Evolutionary conservation across 495 filamentous ascomycete species (phyloP), one percentile per base, ranked within the genome.

Genomic region (Pyrenopolyporus hunteri): DNA sequence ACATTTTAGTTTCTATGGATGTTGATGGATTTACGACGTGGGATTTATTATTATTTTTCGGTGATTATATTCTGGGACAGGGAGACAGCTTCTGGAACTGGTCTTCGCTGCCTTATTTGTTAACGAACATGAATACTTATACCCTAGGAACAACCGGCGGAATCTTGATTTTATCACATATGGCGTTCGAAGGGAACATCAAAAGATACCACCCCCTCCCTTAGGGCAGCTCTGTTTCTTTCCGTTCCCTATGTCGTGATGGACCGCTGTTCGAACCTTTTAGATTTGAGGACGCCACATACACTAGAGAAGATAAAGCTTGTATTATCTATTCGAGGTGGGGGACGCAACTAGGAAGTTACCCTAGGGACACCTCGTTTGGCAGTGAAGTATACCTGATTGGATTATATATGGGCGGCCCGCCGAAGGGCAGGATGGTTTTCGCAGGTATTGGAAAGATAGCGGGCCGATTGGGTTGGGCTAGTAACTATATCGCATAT

Each of bases 1-100:
- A 70, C 70, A 29, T 83, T 78, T 64, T 83, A 73, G 75, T 28
- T 37, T 45, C 31, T 42, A 51, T 35, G 25, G 50, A 19, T 25
- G 16, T 40, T 36, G 32, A 40, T 26, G 13, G 19, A 54, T 36
- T 54, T 53, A 47, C 29, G 29, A 32, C 37, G 40, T 57, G 37
- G 48, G 29, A 20, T 39, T 55, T 55, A 37, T 62, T 54, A 40
- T 48, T 26, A 46, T 58, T 49, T 48, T 63, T 62, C 58, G 31
- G 54, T 17, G 28, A 44, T 46, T 55, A 54, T 54, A 53, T 44
- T 54, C 26, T 57, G 28, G 48, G 63, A 26, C 17, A 20, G 48
- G 63, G 36, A 43, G 47, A 57, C 29, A 25, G 17, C 40, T 43
- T 39, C 43, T 22, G 35, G 52, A 52, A 23, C 14, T 17, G 44